These are phyloP conservation scores for Bipolaris sorokiniana DNA, from an alignment of 2,329 filamentous ascomycete species.

Conservation along the genomic window DNA sequence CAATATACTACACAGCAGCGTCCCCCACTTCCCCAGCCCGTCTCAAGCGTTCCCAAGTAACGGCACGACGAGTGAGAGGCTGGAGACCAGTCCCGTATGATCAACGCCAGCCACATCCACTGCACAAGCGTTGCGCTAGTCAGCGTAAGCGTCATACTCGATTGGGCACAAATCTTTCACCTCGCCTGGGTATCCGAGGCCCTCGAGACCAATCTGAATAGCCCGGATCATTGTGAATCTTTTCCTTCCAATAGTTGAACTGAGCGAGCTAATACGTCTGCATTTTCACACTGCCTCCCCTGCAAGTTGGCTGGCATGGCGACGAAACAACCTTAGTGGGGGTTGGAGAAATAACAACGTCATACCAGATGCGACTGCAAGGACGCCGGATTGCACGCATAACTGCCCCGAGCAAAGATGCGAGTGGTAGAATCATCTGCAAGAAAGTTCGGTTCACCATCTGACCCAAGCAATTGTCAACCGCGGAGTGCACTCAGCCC, in stretches of 20 bases:
- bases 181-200: slow-evolving; percentile 13
- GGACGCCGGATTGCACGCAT: slow-evolving; percentile 12
- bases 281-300: slow-evolving; percentile 18
- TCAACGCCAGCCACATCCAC: slow-evolving; percentile 26
- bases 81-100: slow-evolving; percentile 12
- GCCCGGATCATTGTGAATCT: slow-evolving; percentile 7
- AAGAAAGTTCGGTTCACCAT: slow-evolving; percentile 14
- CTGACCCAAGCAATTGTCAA: slow-evolving; percentile 16
- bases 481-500: slow-evolving; percentile 12
- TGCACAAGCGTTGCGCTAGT: slow-evolving; percentile 23
- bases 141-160: slow-evolving; percentile 17
- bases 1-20: slow-evolving; percentile 3
- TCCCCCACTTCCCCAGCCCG: not conserved
- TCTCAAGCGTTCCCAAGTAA: slow-evolving; percentile 15
- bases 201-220: slow-evolving; percentile 17
- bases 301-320: slow-evolving; percentile 13
- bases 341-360: slow-evolving; percentile 1
- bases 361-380: slow-evolving; percentile 10
- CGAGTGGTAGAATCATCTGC: slow-evolving; percentile 13
- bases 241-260: slow-evolving; percentile 22
- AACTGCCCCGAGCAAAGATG: slow-evolving; percentile 12
- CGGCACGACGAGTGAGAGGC: slow-evolving; percentile 18
- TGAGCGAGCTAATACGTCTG: slow-evolving; percentile 10
- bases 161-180: slow-evolving; percentile 26
- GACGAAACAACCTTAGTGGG: slow-evolving; percentile 15